phyloP scores from a whole-genome alignment of 2,329 filamentous ascomycete species.

The Daldinia sp. region DNA sequence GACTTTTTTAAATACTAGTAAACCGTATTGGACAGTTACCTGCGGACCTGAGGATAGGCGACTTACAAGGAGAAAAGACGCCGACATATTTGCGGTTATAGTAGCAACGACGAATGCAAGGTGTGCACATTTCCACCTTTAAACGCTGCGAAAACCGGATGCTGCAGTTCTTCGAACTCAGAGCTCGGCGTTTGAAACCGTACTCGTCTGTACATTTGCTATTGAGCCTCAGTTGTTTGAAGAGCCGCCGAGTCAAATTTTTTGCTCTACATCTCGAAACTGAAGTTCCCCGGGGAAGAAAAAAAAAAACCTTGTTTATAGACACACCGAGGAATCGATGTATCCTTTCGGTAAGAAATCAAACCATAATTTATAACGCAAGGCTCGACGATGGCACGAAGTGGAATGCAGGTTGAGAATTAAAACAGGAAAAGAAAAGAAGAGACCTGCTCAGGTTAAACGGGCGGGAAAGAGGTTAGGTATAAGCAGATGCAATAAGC shows the following conservation, averaged over 20 bases:
- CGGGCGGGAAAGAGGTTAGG: slow-evolving; percentile 5
- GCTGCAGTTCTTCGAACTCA: slow-evolving; percentile 24
- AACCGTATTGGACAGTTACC: slow-evolving; percentile 24
- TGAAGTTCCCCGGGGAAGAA: slow-evolving; percentile 7
- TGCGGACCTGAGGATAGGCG: slow-evolving; percentile 18
- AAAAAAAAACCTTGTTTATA: slow-evolving; percentile 16
- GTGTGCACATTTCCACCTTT: slow-evolving; percentile 15
- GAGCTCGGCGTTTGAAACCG: slow-evolving; percentile 6
- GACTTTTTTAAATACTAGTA: slow-evolving; percentile 3
- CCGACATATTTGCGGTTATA: slow-evolving; percentile 30
- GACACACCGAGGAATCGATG: background rate
- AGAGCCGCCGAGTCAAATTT: slow-evolving; percentile 15
- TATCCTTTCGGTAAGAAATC: slow-evolving; percentile 14
- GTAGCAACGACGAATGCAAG: slow-evolving; percentile 28
- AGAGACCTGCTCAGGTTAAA: background rate
- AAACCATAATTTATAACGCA: background rate
- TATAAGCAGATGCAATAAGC: too few species aligned
- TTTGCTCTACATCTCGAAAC: slow-evolving; percentile 1
- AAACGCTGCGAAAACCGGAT: slow-evolving; percentile 33
- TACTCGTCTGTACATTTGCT: slow-evolving; percentile 13
- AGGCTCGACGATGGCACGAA: background rate
- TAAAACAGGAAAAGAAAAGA: slow-evolving; percentile 8
- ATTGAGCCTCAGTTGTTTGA: slow-evolving; percentile 27
- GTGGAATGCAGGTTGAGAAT: background rate
- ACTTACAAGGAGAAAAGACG: slow-evolving; percentile 21